phyloP scores from a whole-genome alignment of 805 yeast species.

The Metschnikowia kunwiensis region DNA sequence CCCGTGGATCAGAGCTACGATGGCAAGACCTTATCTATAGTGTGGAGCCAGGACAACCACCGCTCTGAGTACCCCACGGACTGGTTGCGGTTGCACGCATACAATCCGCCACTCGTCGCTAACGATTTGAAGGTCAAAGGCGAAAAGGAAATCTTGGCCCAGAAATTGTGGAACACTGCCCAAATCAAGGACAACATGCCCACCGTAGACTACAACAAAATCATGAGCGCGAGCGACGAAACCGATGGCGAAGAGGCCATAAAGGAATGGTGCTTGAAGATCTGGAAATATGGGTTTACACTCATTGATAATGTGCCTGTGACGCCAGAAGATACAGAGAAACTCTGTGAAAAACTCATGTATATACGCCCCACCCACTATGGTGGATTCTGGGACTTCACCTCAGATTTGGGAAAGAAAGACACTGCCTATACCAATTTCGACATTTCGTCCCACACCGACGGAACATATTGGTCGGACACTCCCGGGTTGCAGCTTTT shows the following conservation, averaged over 20 bases:
- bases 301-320: slow-evolving; percentile 60
- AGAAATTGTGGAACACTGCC: slow-evolving; percentile 44
- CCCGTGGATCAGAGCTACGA: slow-evolving; percentile 17
- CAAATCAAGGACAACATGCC: slow-evolving; percentile 43
- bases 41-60: slow-evolving; percentile 45
- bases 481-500: slow-evolving; percentile 70
- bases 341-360: slow-evolving; percentile 53
- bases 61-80: slow-evolving; percentile 31
- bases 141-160: slow-evolving; percentile 27
- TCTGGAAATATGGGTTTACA: slow-evolving; percentile 58
- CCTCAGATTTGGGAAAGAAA: slow-evolving; percentile 61
- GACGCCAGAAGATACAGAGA: slow-evolving; percentile 55
- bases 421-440: slow-evolving; percentile 73
- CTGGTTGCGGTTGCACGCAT: slow-evolving; percentile 51
- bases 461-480: slow-evolving; percentile 72
- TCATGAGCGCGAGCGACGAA: slow-evolving; percentile 37
- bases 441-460: slow-evolving; percentile 63
- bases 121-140: slow-evolving; percentile 26
- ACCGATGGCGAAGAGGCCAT: slow-evolving; percentile 42
- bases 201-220: slow-evolving; percentile 43
- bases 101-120: slow-evolving; percentile 47
- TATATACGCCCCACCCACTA: slow-evolving; percentile 68
- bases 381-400: slow-evolving; percentile 81
- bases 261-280: slow-evolving; percentile 52
- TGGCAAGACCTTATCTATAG: slow-evolving; percentile 18